These are phyloP conservation scores for Tylopilus rubrobrunneus DNA, from an alignment of 768 basidiomycete genomes.

Conservation along the genomic window DNA sequence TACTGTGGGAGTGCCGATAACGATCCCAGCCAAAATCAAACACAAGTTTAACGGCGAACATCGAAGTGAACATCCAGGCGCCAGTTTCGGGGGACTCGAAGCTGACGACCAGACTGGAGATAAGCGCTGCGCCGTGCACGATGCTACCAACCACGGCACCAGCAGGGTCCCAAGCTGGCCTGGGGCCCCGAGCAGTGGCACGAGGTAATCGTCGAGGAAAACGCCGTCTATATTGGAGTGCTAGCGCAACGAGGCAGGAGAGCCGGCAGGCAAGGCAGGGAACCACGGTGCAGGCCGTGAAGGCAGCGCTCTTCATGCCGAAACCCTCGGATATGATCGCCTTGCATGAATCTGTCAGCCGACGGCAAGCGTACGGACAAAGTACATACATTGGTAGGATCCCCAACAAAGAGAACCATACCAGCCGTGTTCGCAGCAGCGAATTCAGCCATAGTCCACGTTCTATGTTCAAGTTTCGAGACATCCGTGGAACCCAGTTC, in stretches of 20 bases:
- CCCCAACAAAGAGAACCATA: too few relatives aligned
- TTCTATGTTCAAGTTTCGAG: too few relatives aligned
- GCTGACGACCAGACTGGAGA: slow-evolving; percentile 71
- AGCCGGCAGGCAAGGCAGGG: slow-evolving; percentile 57
- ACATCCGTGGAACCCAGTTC: too few relatives aligned
- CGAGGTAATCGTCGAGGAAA: slow-evolving; percentile 45
- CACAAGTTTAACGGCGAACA: slow-evolving; percentile 72
- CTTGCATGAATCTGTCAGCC: too few relatives aligned
- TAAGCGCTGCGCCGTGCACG: slow-evolving; percentile 62
- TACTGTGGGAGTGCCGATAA: slow-evolving; percentile 36
- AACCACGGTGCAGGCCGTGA: too few relatives aligned
- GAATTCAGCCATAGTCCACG: too few relatives aligned
- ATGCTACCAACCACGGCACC: slow-evolving; percentile 73
- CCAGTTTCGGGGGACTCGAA: slow-evolving; percentile 77
- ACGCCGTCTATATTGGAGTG: slow-evolving; percentile 52
- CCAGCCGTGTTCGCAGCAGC: too few relatives aligned
- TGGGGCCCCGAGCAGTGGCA: slow-evolving; percentile 42
- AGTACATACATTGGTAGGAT: too few relatives aligned
- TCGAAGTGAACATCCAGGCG: slow-evolving; percentile 81
- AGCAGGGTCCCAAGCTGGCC: slow-evolving; percentile 61
- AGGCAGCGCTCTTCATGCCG: too few relatives aligned
- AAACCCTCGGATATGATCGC: too few relatives aligned
- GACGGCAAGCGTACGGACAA: too few relatives aligned
- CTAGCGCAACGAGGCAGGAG: slow-evolving; percentile 57
- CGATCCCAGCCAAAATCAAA: slow-evolving; percentile 64